Evolutionary conservation across 805 yeast species (phyloP), one percentile per base, ranked within the genome.

Genomic region (Phaffomyces thermotolerans): DNA sequence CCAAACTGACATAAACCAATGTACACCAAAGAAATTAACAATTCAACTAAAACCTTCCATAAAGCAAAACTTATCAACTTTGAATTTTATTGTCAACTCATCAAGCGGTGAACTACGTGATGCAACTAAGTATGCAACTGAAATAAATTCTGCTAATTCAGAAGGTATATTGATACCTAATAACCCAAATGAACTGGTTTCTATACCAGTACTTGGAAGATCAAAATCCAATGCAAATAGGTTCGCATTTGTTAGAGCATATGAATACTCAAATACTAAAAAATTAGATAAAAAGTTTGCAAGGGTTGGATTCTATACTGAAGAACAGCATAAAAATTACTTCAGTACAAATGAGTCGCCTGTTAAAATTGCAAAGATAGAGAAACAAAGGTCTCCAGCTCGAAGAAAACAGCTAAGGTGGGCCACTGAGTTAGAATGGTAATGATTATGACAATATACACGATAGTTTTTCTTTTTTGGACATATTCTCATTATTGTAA

Each of bases 91-190:
- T 37, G 84, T 81, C 27, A 81, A 79, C 50, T 71, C 84, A 6
- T 73, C 78, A 54, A 77, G 80, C 33, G 84, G 85, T 0, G 66
- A 65, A 44, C 53, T 78, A 14, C 72, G 71, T 49, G 86, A 81
- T 53, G 85, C 86, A 9, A 80, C 86, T 3, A 74, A 71, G 50
- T 80, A 75, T 59, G 88, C 84, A 2, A 81, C 87, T 1, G 85
- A 80, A 56, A 66, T 81, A 44, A 81, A 81, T 56, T 71, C 85
- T 0, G 68, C 74, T 32, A 79, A 78, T 52, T 70, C 82, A 45
- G 75, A 72, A 47, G 84, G 82, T 8, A 73, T 81, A 39, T 79
- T 81, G 12, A 58, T 80, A 15, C 88, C 86, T 0, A 79, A 73
- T 44, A 71, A 69, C 43, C 64, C 66, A 2, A 72, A 75, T 44